Evolutionary conservation across 371 early-diverging fungal species (phyloP).

Genomic region (Blyttiomyces sp.): DNA sequence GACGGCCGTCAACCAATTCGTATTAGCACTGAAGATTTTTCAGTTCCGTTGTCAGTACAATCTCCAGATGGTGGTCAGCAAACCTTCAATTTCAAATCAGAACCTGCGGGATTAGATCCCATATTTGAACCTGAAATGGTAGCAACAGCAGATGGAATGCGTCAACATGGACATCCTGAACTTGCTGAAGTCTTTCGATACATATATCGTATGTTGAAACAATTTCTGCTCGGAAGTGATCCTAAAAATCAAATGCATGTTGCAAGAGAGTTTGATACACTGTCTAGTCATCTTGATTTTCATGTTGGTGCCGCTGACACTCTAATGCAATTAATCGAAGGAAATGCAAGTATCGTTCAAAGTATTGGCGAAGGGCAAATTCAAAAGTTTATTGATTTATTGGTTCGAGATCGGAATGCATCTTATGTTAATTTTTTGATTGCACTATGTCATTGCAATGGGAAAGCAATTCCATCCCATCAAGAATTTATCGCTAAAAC

Average conservation of each 20-base stretch:
- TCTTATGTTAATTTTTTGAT: slow-evolving; percentile 34
- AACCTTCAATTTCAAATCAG: too few relatives aligned
- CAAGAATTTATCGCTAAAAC: slow-evolving; percentile 23
- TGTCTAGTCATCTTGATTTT: slow-evolving; percentile 27
- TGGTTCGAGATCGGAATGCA: slow-evolving; percentile 25
- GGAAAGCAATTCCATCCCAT: slow-evolving; percentile 21
- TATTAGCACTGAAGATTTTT: too few relatives aligned
- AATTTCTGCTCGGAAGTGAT: slow-evolving; percentile 34
- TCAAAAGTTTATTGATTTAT: slow-evolving; percentile 23
- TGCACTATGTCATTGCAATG: slow-evolving; percentile 35
- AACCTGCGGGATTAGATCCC: too few relatives aligned
- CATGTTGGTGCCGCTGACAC: slow-evolving; percentile 38
- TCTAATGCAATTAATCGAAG: slow-evolving; percentile 35
- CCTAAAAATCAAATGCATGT: slow-evolving; percentile 35
- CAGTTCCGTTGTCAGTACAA: too few relatives aligned
- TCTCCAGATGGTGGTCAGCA: too few relatives aligned
- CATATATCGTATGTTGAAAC: slow-evolving; percentile 32
- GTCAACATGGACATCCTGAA: slow-evolving; percentile 7
- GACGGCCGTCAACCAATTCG: too few relatives aligned
- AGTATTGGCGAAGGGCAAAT: slow-evolving; percentile 25
- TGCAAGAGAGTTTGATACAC: slow-evolving; percentile 23
- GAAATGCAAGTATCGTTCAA: slow-evolving; percentile 29
- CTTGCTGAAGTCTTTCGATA: slow-evolving; percentile 8
- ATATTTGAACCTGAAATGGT: too few relatives aligned
- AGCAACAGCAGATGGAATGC: too few relatives aligned